Evolutionary conservation across 2,329 filamentous ascomycete species (phyloP).

Genomic region (Verticillium nubilum): DNA sequence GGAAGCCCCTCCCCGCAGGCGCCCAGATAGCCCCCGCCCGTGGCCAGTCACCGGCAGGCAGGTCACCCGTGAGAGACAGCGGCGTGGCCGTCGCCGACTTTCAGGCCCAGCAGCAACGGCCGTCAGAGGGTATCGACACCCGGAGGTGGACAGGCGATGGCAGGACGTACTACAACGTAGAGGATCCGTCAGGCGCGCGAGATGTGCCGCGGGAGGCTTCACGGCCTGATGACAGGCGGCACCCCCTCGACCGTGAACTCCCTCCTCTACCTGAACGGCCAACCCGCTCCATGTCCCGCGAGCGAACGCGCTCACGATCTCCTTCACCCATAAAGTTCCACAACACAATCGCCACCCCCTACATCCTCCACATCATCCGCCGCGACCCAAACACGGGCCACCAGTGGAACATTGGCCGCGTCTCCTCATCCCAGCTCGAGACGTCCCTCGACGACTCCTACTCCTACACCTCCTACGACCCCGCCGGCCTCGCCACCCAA

Average conservation of each 20-base stretch:
- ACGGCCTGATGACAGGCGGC: background rate
- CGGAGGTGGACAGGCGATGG: conserved; percentile 1
- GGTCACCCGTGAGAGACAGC: background rate
- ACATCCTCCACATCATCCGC: conserved; percentile 62
- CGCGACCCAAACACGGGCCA: conserved; percentile 62
- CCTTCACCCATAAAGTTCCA: conserved; percentile 30
- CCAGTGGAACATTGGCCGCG: conserved; percentile 71
- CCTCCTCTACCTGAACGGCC: background rate
- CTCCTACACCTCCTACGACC: conserved; percentile 15
- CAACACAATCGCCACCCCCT: conserved; percentile 33
- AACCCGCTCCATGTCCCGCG: background rate
- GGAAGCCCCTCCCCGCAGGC: conserved; percentile 44
- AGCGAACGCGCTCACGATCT: conserved; percentile 17
- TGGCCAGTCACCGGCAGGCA: background rate
- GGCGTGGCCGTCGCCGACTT: background rate
- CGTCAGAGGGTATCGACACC: background rate
- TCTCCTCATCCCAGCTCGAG: conserved; percentile 50
- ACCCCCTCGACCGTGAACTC: background rate
- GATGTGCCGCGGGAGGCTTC: background rate
- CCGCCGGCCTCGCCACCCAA: conserved; percentile 13
- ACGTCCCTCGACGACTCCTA: conserved; percentile 24
- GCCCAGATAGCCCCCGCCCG: conserved; percentile 7
- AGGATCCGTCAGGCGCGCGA: background rate
- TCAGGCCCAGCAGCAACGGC: background rate
- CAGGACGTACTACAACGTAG: background rate